Evolutionary conservation across 495 filamentous ascomycete genomes (phyloP).

Genomic region (Durotheca rogersii): DNA sequence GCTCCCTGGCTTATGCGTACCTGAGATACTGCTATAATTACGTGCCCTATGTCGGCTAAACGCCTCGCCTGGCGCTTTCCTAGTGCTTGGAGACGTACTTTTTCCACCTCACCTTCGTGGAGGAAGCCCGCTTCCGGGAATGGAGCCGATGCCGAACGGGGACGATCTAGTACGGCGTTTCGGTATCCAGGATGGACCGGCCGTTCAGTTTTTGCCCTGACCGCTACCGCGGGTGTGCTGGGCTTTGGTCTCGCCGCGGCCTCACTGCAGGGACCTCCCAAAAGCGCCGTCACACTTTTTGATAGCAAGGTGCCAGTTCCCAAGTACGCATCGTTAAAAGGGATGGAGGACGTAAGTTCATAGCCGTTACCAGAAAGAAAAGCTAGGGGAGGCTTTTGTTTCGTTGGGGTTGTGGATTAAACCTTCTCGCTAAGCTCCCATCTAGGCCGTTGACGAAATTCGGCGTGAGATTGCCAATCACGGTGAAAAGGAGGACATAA

Average conservation of each 20-base stretch:
- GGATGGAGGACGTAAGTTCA: conserved; percentile 52
- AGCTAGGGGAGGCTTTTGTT: background rate
- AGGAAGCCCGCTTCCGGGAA: conserved; percentile 19
- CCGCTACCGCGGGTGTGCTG: conserved; percentile 43
- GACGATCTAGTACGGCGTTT: conserved; percentile 10
- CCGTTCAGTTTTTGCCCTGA: conserved; percentile 41
- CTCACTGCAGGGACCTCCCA: conserved; percentile 21
- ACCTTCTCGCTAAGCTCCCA: conserved; percentile 28
- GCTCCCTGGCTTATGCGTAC: conserved; percentile 7
- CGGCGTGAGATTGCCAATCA: conserved; percentile 48
- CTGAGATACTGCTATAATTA: conserved; percentile 4
- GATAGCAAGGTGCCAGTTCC: conserved; percentile 42
- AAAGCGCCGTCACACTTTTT: conserved; percentile 36
- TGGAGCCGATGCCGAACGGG: conserved; percentile 14
- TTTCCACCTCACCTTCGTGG: conserved; percentile 14
- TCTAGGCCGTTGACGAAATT: conserved; percentile 64
- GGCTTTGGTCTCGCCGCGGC: conserved; percentile 42
- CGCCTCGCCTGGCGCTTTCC: conserved; percentile 29
- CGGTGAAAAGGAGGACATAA: conserved; percentile 62
- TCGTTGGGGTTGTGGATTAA: no score
- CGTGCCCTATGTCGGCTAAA: conserved; percentile 24
- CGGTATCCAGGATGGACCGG: conserved; percentile 26
- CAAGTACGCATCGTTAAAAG: conserved; percentile 50
- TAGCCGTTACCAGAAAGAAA: background rate
- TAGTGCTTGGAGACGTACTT: conserved; percentile 25